phyloP scores from a whole-genome alignment of 345 rosid genomes.

The Syzygium aqueum region DNA sequence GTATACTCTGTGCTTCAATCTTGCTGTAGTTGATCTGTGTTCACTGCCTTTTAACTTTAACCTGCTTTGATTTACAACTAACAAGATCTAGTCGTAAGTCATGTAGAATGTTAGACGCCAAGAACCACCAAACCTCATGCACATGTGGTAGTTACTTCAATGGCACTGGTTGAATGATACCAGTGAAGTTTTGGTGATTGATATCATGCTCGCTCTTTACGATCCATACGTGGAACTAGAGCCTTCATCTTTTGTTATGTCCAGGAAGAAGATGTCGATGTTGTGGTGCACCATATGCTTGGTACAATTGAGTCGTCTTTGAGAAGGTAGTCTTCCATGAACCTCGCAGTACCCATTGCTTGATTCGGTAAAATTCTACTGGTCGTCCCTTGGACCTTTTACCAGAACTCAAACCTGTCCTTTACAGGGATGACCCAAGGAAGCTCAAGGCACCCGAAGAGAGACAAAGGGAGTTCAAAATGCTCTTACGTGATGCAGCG shows the following conservation, averaged over 20 bases:
- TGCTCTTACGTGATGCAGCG: conserved; percentile 38
- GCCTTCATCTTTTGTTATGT: neutral
- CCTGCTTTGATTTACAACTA: neutral
- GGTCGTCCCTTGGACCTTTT: too few species aligned
- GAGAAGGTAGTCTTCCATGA: conserved; percentile 27
- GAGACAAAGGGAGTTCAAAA: conserved; percentile 43
- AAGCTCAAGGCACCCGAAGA: conserved; percentile 24
- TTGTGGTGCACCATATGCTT: conserved; percentile 56
- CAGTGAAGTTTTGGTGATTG: neutral
- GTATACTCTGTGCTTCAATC: neutral
- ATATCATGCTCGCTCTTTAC: neutral
- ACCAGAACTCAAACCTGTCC: neutral
- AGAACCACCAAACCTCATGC: neutral
- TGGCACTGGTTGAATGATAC: neutral
- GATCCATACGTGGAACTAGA: accelerated
- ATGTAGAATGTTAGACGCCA: accelerated
- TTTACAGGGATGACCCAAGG: conserved; percentile 24
- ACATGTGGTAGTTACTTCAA: neutral
- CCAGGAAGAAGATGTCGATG: conserved; percentile 75
- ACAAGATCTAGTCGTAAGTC: neutral
- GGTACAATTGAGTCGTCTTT: conserved; percentile 60
- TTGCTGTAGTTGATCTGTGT: neutral
- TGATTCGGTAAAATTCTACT: neutral
- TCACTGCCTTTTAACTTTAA: neutral
- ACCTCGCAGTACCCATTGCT: neutral